phyloP scores from a whole-genome alignment of 164 flowering plant species.

The Aristolochia californica region DNA sequence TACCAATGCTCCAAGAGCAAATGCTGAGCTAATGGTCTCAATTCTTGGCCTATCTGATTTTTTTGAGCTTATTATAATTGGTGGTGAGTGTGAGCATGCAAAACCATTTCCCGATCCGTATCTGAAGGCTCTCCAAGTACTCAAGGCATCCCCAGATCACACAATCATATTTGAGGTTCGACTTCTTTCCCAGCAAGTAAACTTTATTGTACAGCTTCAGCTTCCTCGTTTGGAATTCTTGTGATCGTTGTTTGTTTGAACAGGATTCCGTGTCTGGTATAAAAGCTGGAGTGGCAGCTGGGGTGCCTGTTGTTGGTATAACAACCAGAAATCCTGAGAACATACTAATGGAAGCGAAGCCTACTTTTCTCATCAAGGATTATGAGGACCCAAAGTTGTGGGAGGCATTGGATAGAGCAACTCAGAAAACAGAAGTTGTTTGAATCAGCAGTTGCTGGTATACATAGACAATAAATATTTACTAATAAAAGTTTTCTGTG shows the following conservation, averaged over 20 bases:
- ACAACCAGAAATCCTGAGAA: constrained; percentile 71
- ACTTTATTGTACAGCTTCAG: no score
- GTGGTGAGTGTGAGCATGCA: constrained; percentile 68
- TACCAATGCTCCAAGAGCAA: constrained; percentile 80
- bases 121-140: constrained; percentile 60
- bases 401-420: constrained; percentile 46
- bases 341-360: constrained; percentile 56
- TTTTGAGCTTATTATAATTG: constrained; percentile 51
- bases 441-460: background rate
- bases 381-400: constrained; percentile 78
- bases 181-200: background rate
- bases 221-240: background rate
- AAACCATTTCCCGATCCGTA: constrained; percentile 95
- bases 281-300: constrained; percentile 94
- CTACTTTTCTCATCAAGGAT: constrained; percentile 62
- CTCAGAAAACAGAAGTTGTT: background rate
- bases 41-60: constrained; percentile 59
- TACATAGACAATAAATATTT: no score
- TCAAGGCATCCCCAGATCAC: constrained; percentile 62
- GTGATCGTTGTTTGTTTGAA: constrained; percentile 8
- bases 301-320: constrained; percentile 76
- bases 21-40: constrained; percentile 76
- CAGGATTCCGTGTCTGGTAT: constrained; percentile 94
- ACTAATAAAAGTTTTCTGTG: no score
- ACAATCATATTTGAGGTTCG: constrained; percentile 76